Evolutionary conservation across 129 eudicot species (phyloP), one percentile per base, ranked within the genome.

Genomic region (Glebionis coronaria): DNA sequence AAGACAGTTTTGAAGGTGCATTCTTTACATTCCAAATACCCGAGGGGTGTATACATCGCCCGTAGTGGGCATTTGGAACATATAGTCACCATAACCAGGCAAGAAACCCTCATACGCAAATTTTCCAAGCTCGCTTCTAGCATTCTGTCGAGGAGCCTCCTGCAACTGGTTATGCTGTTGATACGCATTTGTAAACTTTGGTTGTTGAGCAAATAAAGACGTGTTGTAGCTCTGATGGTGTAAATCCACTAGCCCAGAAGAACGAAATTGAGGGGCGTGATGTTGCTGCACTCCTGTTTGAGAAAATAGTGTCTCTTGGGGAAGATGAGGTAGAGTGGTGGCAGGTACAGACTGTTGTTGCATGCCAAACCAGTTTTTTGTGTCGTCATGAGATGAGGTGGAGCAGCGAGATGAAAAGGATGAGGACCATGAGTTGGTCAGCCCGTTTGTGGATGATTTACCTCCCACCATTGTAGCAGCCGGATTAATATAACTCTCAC

Each of bases 11-110:
- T 13, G 63, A 61, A 61, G 57, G 38, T 74, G 46, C 15, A 47
- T 50, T 61, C 27, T 71, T 61, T 86, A 86, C 88, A 90, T 77
- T 77, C 90, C 90, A 77, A 86, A 90, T 69, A 89, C 85, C 70
- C 84, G 75, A 35, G 42, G 42, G 71, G 77, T 65, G 79, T 75
- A 86, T 75, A 83, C 76, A 81, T 89, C 96, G 27, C 84, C 86
- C 47, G 95, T 74, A 79, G 74, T 73, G 68, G 88, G 83, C 84
- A 74, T 80, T 69, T 82, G 88, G 40, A 77, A 80, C 73, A 73
- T 80, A 65, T 73, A 54, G 67, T 82, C 97, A 54, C 86, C 88
- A 79, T 86, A 82, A 64, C 90, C 86, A 3, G 86, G 75, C 63
- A 69, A 84, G 73, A 74, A 84, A 55, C 69, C 76, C 67, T 80